A percentile compares a stretch with the other conserved stretches of the same genome.
Evolutionary conservation across 208 protist genomes (phyloP).

Genomic region (Leishmania mexicana): DNA sequence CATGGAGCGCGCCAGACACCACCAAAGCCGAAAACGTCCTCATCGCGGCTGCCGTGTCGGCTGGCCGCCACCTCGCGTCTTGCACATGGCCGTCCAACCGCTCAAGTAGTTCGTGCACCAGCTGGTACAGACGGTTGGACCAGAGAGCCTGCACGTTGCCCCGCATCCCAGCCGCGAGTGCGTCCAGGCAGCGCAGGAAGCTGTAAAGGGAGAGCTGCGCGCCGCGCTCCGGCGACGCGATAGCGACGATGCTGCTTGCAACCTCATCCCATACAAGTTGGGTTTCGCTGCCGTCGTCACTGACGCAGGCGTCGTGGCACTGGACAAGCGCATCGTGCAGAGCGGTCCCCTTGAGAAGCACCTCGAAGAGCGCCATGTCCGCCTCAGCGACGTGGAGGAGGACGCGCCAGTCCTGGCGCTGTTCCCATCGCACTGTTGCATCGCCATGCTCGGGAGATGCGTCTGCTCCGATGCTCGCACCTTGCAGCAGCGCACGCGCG

Average conservation of each 20-base stretch:
- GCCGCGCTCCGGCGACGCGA: neutral
- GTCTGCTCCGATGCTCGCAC: neutral
- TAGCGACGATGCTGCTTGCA: neutral
- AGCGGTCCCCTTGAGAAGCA: constrained; percentile 1
- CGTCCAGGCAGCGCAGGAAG: constrained; percentile 23
- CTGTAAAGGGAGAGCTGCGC: constrained; percentile 14
- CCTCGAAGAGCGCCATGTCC: constrained; percentile 15
- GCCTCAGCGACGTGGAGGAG: constrained; percentile 17
- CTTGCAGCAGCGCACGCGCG: constrained; percentile 4
- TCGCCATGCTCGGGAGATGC: neutral
- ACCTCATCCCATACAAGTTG: constrained; percentile 20
- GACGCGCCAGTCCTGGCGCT: constrained; percentile 17
- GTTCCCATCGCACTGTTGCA: neutral
- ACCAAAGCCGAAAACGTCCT: constrained; percentile 1
- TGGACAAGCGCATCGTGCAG: constrained; percentile 8
- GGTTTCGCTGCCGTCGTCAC: neutral
- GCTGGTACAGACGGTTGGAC: constrained; percentile 1
- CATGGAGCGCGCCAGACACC: neutral
- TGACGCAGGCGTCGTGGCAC: neutral
- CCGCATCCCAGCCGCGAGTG: constrained; percentile 15
- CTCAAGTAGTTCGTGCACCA: constrained; percentile 8
- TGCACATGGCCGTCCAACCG: neutral
- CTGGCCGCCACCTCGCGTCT: neutral
- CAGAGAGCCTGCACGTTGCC: constrained; percentile 3
- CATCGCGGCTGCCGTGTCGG: constrained; percentile 1